A percentile compares a stretch with the other conserved stretches of the same genome.
These are phyloP conservation scores for Neckera pumila DNA, from an alignment of 225 moss, liverwort and hornwort species.

Conservation along the genomic window DNA sequence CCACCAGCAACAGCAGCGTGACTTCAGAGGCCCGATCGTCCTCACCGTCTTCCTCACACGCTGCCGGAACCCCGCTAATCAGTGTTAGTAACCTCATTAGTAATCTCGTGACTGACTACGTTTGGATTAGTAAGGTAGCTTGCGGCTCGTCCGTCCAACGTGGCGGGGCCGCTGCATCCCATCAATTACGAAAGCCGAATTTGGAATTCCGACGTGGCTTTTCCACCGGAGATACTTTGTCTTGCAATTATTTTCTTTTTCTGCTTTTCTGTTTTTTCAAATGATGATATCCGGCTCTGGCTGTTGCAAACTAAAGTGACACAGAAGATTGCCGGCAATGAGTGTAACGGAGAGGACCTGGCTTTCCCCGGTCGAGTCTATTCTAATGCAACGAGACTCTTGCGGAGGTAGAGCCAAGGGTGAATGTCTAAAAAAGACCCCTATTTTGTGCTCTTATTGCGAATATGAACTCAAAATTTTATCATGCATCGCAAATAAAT, in stretches of 20 bases:
- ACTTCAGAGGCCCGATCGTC: background rate
- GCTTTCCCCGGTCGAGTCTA: no score
- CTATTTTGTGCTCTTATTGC: no score
- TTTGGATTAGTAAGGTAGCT: background rate
- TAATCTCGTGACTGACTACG: background rate
- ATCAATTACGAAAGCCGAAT: background rate
- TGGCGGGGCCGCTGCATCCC: background rate
- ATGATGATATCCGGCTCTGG: background rate
- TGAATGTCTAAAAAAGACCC: no score
- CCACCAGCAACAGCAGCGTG: constrained; percentile 23
- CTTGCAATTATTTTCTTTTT: background rate
- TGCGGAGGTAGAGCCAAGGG: no score
- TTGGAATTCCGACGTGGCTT: background rate
- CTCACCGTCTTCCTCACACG: constrained; percentile 1
- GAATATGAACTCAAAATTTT: no score
- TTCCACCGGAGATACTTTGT: background rate
- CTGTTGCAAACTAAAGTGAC: background rate
- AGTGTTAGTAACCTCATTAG: background rate
- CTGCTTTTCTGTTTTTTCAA: background rate
- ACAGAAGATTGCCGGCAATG: background rate
- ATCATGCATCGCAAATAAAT: no score
- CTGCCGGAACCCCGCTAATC: background rate
- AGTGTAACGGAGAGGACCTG: background rate
- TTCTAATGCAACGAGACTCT: no score
- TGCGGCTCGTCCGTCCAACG: background rate